Conservation (phyloP, 345 rosid genomes). For the Trapa incisa region DNA sequence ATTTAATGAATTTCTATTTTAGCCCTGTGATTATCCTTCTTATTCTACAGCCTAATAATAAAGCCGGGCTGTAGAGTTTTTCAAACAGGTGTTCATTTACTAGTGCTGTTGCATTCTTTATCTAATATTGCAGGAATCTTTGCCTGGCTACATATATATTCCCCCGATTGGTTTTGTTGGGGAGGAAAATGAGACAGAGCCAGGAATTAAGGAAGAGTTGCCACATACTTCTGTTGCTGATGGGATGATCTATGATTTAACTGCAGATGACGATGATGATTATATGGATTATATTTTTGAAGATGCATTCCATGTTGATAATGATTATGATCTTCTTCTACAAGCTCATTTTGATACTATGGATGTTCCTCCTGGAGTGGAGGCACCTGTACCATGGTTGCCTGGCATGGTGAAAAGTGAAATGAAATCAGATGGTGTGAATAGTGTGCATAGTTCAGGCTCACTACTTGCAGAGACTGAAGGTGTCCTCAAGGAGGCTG, state of each 20-base stretch:
- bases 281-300: constrained; percentile 12
- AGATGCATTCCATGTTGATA: constrained; percentile 23
- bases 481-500: background rate
- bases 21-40: background rate
- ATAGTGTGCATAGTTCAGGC: constrained; percentile 9
- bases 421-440: constrained; percentile 14
- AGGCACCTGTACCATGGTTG: constrained; percentile 59
- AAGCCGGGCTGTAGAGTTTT: background rate
- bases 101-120: background rate
- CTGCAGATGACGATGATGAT: constrained; percentile 15
- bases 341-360: constrained; percentile 60
- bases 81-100: background rate
- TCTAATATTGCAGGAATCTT: constrained; percentile 18
- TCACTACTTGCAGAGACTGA: constrained; percentile 1
- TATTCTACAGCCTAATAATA: background rate
- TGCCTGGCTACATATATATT: constrained; percentile 2
- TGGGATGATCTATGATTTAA: constrained; percentile 13
- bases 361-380: constrained; percentile 71
- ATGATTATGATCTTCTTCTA: constrained; percentile 29
- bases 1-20: background rate
- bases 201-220: constrained; percentile 14
- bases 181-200: constrained; percentile 11
- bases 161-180: constrained; percentile 6
- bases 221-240: constrained; percentile 26
- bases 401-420: constrained; percentile 19